Conservation (phyloP, 495 filamentous ascomycete species). For the Stereocaulon alpinum region DNA sequence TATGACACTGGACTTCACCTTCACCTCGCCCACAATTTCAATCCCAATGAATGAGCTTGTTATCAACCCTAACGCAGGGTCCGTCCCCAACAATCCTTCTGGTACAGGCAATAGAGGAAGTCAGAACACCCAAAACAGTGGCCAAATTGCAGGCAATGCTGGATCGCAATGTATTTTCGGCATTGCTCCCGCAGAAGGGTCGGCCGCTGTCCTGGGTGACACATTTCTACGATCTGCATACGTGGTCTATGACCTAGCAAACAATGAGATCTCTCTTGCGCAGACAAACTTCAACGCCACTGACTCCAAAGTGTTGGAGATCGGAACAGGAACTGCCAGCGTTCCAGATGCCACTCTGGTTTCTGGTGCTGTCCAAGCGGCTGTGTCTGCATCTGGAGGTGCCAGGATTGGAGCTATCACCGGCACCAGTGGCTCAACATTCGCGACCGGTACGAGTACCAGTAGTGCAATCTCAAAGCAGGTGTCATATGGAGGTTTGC, state of each 20-base stretch:
- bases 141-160: conserved; percentile 43
- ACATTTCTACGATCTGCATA: conserved; percentile 90
- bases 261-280: conserved; percentile 80
- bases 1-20: conserved; percentile 57
- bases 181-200: conserved; percentile 53
- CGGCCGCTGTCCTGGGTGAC: conserved; percentile 69
- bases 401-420: conserved; percentile 19
- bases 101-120: conserved; percentile 21
- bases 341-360: conserved; percentile 67
- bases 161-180: conserved; percentile 58
- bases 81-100: conserved; percentile 4
- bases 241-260: conserved; percentile 80
- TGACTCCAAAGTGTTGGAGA: conserved; percentile 55
- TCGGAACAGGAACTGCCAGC: conserved; percentile 48
- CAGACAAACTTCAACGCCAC: conserved; percentile 76
- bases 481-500: background rate
- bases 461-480: background rate
- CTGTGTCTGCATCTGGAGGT: conserved; percentile 25
- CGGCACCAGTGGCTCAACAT: conserved; percentile 1
- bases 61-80: conserved; percentile 41
- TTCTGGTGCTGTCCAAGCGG: conserved; percentile 47
- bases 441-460: conserved; percentile 7
- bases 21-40: conserved; percentile 54
- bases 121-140: conserved; percentile 15
- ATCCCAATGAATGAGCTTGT: conserved; percentile 72